Conservation (phyloP, 495 filamentous ascomycete genomes). For the Penicillium chermesinum region DNA sequence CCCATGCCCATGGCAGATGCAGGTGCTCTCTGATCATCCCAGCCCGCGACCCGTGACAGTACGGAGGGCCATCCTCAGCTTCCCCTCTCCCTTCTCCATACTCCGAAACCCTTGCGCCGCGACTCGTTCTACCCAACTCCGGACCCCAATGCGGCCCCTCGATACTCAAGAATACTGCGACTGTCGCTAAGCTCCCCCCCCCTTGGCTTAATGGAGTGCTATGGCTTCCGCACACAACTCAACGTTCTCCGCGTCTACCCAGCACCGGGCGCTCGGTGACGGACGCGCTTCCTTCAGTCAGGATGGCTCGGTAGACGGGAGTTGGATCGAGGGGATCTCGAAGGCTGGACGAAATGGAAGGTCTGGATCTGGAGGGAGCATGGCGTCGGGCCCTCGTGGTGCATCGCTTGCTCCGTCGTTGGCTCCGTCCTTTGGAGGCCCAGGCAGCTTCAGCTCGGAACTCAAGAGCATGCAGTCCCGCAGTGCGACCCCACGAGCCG, state of each 20-base stretch:
- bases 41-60: slow-evolving; percentile 19
- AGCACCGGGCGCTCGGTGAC: slow-evolving; percentile 56
- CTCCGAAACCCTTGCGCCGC: slow-evolving; percentile 23
- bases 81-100: slow-evolving; percentile 25
- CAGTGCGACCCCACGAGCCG: slow-evolving; percentile 62
- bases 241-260: slow-evolving; percentile 60
- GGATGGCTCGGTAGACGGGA: slow-evolving; percentile 47
- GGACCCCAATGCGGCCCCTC: slow-evolving; percentile 34
- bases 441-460: slow-evolving; percentile 91
- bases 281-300: slow-evolving; percentile 51
- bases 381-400: slow-evolving; percentile 58
- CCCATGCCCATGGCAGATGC: slow-evolving; percentile 13
- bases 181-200: slow-evolving; percentile 38
- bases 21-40: slow-evolving; percentile 16
- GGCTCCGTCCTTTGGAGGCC: slow-evolving; percentile 60
- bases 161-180: slow-evolving; percentile 24
- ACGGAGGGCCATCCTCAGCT: slow-evolving; percentile 18
- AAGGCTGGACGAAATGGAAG: slow-evolving; percentile 40
- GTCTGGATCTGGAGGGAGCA: slow-evolving; percentile 56
- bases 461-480: slow-evolving; percentile 71
- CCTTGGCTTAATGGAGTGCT: slow-evolving; percentile 42
- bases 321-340: slow-evolving; percentile 44
- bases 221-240: slow-evolving; percentile 49
- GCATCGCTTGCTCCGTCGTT: slow-evolving; percentile 56
- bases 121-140: slow-evolving; percentile 14